Percentiles rank a stretch among this genome's conserved stretches.
These are phyloP conservation scores for Boletus rubropictus DNA, from an alignment of 768 basidiomycete species.

Conservation along the genomic window DNA sequence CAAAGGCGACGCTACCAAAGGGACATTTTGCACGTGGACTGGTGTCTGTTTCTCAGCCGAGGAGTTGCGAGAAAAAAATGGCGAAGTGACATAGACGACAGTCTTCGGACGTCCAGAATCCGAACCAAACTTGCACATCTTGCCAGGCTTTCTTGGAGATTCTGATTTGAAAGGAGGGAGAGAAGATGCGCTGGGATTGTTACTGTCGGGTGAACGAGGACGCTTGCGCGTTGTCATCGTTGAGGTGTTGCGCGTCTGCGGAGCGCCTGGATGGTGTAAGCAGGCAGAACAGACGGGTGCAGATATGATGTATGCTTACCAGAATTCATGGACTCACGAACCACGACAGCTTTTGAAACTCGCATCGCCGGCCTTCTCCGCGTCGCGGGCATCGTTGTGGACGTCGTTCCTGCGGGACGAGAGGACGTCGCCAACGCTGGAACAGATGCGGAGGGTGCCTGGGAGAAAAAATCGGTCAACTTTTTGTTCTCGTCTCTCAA, in stretches of 20 bases:
- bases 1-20: slow-evolving; percentile 14
- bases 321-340: slow-evolving; percentile 2
- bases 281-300: background rate
- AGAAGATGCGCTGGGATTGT: background rate
- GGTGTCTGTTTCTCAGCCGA: slow-evolving; percentile 15
- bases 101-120: slow-evolving; percentile 3
- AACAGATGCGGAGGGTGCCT: slow-evolving; percentile 22
- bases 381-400: slow-evolving; percentile 3
- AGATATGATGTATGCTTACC: slow-evolving; percentile 14
- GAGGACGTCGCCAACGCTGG: slow-evolving; percentile 11
- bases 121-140: slow-evolving; percentile 7
- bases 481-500: slow-evolving; percentile 19
- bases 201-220: slow-evolving; percentile 21
- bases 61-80: slow-evolving; percentile 33
- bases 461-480: slow-evolving; percentile 45
- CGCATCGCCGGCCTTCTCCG: slow-evolving; percentile 11
- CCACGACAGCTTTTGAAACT: background rate
- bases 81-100: slow-evolving; percentile 9
- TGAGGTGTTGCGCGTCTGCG: slow-evolving; percentile 8
- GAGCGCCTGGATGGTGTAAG: slow-evolving; percentile 12
- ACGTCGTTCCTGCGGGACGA: background rate
- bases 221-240: slow-evolving; percentile 22
- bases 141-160: slow-evolving; percentile 21
- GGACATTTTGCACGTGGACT: background rate
- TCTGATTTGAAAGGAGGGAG: slow-evolving; percentile 13